These are phyloP conservation scores for Rhynchosporium secalis DNA, from an alignment of 2,329 filamentous ascomycete genomes.

Conservation along the genomic window DNA sequence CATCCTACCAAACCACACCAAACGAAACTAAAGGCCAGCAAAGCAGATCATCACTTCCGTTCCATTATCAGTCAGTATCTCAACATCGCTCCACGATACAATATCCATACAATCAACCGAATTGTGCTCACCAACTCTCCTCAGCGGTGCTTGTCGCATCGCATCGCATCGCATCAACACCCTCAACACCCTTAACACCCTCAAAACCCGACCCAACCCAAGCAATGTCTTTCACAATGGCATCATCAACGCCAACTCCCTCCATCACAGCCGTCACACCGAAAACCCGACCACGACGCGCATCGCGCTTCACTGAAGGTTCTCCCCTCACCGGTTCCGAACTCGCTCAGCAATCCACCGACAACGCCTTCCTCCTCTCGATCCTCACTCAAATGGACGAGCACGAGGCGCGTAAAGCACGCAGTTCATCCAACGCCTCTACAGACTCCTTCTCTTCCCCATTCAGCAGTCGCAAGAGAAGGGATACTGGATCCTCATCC, in stretches of 20 bases:
- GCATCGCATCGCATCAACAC: not conserved
- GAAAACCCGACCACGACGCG: constrained; percentile 13
- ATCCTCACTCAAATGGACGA: constrained; percentile 31
- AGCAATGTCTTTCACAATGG: not conserved
- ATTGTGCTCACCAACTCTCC: not conserved
- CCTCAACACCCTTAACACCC: not conserved
- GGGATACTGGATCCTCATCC: not conserved
- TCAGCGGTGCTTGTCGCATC: constrained; percentile 4
- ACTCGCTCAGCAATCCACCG: constrained; percentile 11
- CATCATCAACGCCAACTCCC: constrained; percentile 3
- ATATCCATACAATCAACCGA: not conserved
- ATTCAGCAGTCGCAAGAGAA: not conserved
- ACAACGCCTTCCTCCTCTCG: constrained; percentile 12
- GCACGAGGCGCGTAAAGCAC: constrained; percentile 19
- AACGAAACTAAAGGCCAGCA: no score
- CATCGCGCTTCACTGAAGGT: constrained; percentile 24
- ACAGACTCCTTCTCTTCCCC: constrained; percentile 15
- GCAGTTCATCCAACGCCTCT: constrained; percentile 23
- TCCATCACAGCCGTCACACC: constrained; percentile 7
- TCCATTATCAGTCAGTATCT: not conserved
- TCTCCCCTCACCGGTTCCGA: constrained; percentile 13
- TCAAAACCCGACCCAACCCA: not conserved
- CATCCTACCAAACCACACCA: not conserved
- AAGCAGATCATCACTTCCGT: not conserved
- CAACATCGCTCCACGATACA: not conserved